phyloP scores from a whole-genome alignment of 345 rosid species.

The Barbarea vulgaris region DNA sequence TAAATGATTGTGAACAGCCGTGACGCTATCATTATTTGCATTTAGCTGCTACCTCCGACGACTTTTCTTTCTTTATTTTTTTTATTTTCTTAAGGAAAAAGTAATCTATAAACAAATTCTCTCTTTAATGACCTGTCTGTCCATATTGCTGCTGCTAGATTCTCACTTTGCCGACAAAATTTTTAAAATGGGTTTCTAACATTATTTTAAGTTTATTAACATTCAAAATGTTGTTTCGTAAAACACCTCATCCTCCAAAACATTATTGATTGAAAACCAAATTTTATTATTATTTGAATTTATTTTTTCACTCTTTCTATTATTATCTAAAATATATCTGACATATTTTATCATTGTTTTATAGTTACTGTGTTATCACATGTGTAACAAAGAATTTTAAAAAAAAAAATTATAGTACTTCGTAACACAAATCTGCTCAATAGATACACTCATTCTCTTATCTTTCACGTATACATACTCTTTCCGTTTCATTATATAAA shows the following conservation, averaged over 20 bases:
- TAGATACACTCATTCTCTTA: no score
- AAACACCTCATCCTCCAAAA: neutral
- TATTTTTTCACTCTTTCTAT: neutral
- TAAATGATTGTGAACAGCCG: slow-evolving; percentile 16
- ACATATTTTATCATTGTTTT: neutral
- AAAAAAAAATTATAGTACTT: neutral
- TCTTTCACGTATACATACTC: no score
- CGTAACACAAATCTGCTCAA: no score
- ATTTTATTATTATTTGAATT: neutral
- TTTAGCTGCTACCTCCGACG: slow-evolving; percentile 10
- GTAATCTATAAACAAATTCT: neutral
- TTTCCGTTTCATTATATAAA: no score
- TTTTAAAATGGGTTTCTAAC: neutral
- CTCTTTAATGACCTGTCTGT: slow-evolving; percentile 8
- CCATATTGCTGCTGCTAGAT: neutral
- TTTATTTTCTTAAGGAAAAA: neutral
- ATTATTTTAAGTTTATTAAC: neutral
- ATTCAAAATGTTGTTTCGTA: neutral
- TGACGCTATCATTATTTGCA: neutral
- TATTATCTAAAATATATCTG: neutral
- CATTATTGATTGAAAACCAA: neutral
- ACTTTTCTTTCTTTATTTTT: neutral
- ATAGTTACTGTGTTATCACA: neutral
- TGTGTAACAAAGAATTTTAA: neutral
- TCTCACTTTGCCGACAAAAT: neutral